Evolutionary conservation across 1,139 yeast genomes (phyloP), one percentile per base, ranked within the genome.

Genomic region (Lipomyces yarrowii): DNA sequence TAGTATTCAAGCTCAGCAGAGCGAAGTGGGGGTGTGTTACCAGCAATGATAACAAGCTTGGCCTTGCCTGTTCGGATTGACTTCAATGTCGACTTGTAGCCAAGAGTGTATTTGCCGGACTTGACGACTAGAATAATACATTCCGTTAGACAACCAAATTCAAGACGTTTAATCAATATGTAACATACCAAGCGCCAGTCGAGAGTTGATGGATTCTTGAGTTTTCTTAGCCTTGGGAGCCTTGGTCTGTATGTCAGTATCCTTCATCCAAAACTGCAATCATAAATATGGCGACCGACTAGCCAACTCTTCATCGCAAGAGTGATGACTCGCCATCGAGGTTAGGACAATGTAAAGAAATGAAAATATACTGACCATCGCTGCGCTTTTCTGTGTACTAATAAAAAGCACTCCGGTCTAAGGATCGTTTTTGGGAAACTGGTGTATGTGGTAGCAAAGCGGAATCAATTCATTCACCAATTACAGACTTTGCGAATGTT

Each of bases 1-100:
- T 96, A 96, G 90, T 94, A 94, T 89, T 96, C 99, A 84, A 94
- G 89, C 88, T 94, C 99, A 77, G 98, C 92, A 88, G 94, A 94
- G 89, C 99, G 93, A 84, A 94, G 91, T 80, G 94, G 97, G 86
- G 99, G 99, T 80, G 99, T 93, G 96, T 94, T 94, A 83, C 97
- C 96, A 78, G 99, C 97, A 80, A 94, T 88, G 86, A 94, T 89
- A 81, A 94, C 87, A 84, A 94, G 89, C 91, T 96, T 94, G 78
- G 99, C 97, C 89, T 93, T 94, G 82, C 97, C 98, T 59, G 71
- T 66, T 88, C 99, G 93, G 84, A 94, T 88, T 78, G 98, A 86
- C 91, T 96, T 94, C 84, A 94, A 90, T 83, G 96, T 96, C 77
- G 98, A 91, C 88, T 94, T 94, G 97, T 92, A 96, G 82, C 99